A percentile compares a stretch with the other conserved stretches of the same genome.
These are phyloP conservation scores for Glycine tomentella DNA, from an alignment of 306 rosid species.

Conservation along the genomic window DNA sequence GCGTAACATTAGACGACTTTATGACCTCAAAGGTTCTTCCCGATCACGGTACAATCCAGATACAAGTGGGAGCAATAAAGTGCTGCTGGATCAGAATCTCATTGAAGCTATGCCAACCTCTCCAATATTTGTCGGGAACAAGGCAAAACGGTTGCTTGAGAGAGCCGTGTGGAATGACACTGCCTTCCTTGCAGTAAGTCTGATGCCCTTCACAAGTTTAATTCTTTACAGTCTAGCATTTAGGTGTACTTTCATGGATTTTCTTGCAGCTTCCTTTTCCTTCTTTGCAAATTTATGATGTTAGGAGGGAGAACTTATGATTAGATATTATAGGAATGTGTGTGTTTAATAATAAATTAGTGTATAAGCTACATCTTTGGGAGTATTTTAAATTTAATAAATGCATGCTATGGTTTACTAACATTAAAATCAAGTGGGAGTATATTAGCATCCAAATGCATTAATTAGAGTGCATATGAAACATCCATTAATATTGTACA, in stretches of 20 bases:
- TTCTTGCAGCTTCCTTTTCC: conserved; percentile 16
- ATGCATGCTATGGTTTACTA: neutral
- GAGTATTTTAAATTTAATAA: neutral
- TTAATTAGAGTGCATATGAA: neutral
- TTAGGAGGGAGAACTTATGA: neutral
- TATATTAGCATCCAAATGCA: neutral
- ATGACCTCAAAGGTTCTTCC: conserved; percentile 89
- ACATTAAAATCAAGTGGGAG: neutral
- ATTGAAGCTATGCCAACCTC: conserved; percentile 92
- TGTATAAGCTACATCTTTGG: neutral
- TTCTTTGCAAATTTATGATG: neutral
- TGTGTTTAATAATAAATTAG: neutral
- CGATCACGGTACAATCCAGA: conserved; percentile 87
- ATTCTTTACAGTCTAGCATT: conserved; percentile 2
- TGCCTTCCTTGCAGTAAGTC: conserved; percentile 88
- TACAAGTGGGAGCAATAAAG: conserved; percentile 84
- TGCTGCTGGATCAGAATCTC: conserved; percentile 85
- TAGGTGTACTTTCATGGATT: neutral
- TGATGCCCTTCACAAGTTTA: conserved; percentile 41
- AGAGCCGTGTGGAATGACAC: conserved; percentile 97
- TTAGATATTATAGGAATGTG: neutral
- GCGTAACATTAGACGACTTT: conserved; percentile 74
- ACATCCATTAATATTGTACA: conserved; percentile 1
- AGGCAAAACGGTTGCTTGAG: conserved; percentile 80
- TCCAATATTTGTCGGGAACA: conserved; percentile 86